Base-by-base conservation (phyloP, 2,329 filamentous ascomycete genomes). In the Coniosporium uncinatum region DNA sequence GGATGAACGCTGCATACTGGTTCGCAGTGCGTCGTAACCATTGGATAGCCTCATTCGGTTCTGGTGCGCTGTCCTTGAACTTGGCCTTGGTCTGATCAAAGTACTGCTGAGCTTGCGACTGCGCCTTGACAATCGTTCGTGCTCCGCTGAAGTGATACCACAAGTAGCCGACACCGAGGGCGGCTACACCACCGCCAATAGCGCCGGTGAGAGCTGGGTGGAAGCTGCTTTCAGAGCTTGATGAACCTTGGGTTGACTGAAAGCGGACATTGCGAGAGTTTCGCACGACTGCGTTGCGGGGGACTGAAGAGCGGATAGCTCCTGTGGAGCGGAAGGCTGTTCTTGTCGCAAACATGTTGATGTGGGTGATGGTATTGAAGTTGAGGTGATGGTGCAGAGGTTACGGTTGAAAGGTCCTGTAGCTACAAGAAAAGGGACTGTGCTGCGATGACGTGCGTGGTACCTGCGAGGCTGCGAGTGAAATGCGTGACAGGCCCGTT, bases 1-100 rank as follows among this genome's bases (percentile, higher is more conserved):
- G 85, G 22, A 90, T 76, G 70, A 83, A 86, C 3, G 67, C 69
- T 2, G 83, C 81, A 54, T 89, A 89, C 19, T 79, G 79, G 55
- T 78, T 79, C 21, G 79, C 78, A 13, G 81, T 79, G 43, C 79
- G 67, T 52, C 79, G 79, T 45, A 89, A 73, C 66, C 76, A 81
- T 45, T 74, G 62, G 31, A 86, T 66, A 1, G 83, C 82, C 58
- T 85, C 73, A 47, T 85, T 82, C 14, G 81, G 72, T 45, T 78
- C 73, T 0, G 85, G 84, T 0, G 82, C 77, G 36, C 73, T 70
- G 42, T 81, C 63, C 48, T 81, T 75, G 5, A 85, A 66, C 55
- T 78, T 78, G 49, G 79, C 66, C 24, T 75, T 73, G 2, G 81
- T 74, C 5, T 71, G 67, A 31, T 80, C 63, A 59, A 83, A 76